Percentiles rank a stretch among this genome's conserved stretches.
phyloP scores from a whole-genome alignment of 2,329 filamentous ascomycete genomes.

The Onygena corvina region DNA sequence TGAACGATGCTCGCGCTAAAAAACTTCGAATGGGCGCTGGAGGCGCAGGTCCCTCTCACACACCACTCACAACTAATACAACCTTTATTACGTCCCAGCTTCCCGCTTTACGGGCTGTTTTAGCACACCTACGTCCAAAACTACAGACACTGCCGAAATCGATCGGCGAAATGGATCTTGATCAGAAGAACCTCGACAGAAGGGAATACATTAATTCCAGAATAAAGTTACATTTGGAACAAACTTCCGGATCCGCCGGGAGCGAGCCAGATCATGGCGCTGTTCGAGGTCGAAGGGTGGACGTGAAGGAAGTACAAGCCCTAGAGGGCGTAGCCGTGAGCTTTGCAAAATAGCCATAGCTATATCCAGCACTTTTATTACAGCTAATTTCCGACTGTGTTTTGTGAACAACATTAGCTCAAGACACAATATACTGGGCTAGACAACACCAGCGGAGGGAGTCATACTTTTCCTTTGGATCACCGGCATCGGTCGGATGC shows the following conservation, averaged over 20 bases:
- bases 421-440: too few relatives aligned
- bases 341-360: conserved; percentile 7
- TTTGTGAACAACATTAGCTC: too few relatives aligned
- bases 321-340: conserved; percentile 23
- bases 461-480: too few relatives aligned
- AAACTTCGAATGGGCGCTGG: conserved; percentile 35
- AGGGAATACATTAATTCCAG: conserved; percentile 73
- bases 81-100: conserved; percentile 72
- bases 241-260: conserved; percentile 30
- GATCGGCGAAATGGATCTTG: conserved; percentile 27
- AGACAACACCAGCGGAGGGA: too few relatives aligned
- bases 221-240: conserved; percentile 63
- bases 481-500: too few relatives aligned
- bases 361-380: too few relatives aligned
- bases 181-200: conserved; percentile 56
- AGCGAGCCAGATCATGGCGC: conserved; percentile 25
- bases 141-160: conserved; percentile 37
- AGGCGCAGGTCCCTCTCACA: conserved; percentile 26
- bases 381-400: too few relatives aligned
- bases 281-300: conserved; percentile 30
- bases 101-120: conserved; percentile 59
- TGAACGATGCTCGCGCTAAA: conserved; percentile 37
- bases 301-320: conserved; percentile 30
- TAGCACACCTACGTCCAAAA: conserved; percentile 56
- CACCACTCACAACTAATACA: conserved; percentile 36